phyloP scores from a whole-genome alignment of 495 filamentous ascomycete genomes.

The Penicillium diatomitis region DNA sequence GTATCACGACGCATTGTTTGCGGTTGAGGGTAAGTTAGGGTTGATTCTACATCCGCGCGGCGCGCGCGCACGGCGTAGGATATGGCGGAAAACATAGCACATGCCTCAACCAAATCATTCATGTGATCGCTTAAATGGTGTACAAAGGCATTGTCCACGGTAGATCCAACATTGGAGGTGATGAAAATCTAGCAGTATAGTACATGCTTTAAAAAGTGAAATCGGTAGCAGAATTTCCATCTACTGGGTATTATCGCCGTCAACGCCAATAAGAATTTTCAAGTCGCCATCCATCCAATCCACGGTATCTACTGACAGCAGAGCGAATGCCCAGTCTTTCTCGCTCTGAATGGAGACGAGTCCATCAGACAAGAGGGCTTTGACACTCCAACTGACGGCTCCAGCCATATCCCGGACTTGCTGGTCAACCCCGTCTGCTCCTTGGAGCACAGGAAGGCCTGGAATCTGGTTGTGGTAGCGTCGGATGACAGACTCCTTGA shows the following conservation, averaged over 20 bases:
- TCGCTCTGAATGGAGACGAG: conserved; percentile 28
- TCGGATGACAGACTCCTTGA: conserved; percentile 25
- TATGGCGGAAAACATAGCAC: no score
- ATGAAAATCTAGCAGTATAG: neutral
- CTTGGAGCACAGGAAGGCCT: conserved; percentile 7
- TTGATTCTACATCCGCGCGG: no score
- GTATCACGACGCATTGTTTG: no score
- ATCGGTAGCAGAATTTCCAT: neutral
- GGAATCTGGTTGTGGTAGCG: conserved; percentile 29
- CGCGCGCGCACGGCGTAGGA: no score
- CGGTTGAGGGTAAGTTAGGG: no score
- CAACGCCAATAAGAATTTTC: conserved; percentile 36
- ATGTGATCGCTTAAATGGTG: no score
- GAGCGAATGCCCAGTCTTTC: conserved; percentile 37
- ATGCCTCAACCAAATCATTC: no score
- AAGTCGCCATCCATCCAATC: conserved; percentile 48
- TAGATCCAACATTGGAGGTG: neutral
- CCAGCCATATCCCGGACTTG: conserved; percentile 13
- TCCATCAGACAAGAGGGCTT: conserved; percentile 34
- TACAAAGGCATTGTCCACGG: no score
- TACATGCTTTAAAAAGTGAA: neutral
- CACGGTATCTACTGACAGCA: conserved; percentile 32
- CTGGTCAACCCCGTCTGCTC: conserved; percentile 4
- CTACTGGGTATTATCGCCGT: conserved; percentile 7
- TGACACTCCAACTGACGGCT: conserved; percentile 25